These are phyloP conservation scores for Cyberlindnera bimundalis DNA, from an alignment of 805 yeast genomes.

Conservation along the genomic window DNA sequence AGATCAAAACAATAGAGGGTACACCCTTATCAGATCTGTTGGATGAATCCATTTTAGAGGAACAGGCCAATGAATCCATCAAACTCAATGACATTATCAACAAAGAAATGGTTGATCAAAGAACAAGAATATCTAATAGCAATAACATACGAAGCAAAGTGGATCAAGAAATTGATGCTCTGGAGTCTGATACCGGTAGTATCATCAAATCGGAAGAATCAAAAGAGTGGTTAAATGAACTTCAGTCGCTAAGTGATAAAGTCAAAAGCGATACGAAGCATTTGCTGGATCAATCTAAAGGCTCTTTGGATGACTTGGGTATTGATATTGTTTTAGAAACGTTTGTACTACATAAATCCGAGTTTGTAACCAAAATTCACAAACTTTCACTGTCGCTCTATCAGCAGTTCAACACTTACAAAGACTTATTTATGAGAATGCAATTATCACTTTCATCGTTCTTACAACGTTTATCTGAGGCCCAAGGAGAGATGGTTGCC, in stretches of 20 bases:
- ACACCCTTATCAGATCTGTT: slow-evolving; percentile 15
- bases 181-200: slow-evolving; percentile 39
- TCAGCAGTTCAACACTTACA: slow-evolving; percentile 31
- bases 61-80: slow-evolving; percentile 24
- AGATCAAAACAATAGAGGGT: slow-evolving; percentile 10
- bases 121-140: slow-evolving; percentile 35
- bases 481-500: slow-evolving; percentile 22
- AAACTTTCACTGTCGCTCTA: slow-evolving; percentile 34
- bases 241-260: slow-evolving; percentile 18
- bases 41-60: slow-evolving; percentile 28
- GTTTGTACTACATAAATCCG: slow-evolving; percentile 24
- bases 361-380: slow-evolving; percentile 32
- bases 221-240: slow-evolving; percentile 17
- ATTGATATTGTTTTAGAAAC: slow-evolving; percentile 24
- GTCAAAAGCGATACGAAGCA: slow-evolving; percentile 25
- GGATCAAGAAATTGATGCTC: slow-evolving; percentile 39
- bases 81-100: slow-evolving; percentile 18
- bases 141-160: slow-evolving; percentile 35
- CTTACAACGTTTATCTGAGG: slow-evolving; percentile 16
- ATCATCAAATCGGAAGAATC: slow-evolving; percentile 14
- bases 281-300: slow-evolving; percentile 15
- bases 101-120: slow-evolving; percentile 28
- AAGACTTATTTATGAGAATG: slow-evolving; percentile 31
- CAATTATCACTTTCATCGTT: slow-evolving; percentile 16
- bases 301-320: slow-evolving; percentile 18